Evolutionary conservation across 1,284 basidiomycete species (phyloP).

Genomic region (Pseudomicrostroma phylloplanum): DNA sequence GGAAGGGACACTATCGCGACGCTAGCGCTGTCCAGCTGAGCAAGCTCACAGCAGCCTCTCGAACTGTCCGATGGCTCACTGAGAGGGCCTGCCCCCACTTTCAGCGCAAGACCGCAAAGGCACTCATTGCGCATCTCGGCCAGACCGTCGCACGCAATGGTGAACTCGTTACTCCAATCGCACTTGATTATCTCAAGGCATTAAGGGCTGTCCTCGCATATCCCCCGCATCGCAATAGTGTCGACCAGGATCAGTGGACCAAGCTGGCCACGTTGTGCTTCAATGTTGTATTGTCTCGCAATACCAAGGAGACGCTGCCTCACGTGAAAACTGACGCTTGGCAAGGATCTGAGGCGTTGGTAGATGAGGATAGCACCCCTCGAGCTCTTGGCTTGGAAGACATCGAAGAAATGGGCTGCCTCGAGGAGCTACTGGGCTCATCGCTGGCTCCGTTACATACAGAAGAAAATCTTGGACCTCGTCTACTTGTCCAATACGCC

Average conservation of each 20-base stretch:
- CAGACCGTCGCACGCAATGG: constrained; percentile 61
- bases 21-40: constrained; percentile 54
- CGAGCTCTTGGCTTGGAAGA: constrained; percentile 22
- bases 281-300: constrained; percentile 31
- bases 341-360: background rate
- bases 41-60: constrained; percentile 62
- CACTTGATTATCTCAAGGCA: constrained; percentile 74
- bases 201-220: constrained; percentile 63
- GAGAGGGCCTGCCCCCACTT: constrained; percentile 60
- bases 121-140: constrained; percentile 64
- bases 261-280: constrained; percentile 66
- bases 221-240: constrained; percentile 69
- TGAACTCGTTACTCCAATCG: constrained; percentile 61
- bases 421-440: constrained; percentile 23
- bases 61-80: constrained; percentile 65
- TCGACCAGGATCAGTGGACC: constrained; percentile 66
- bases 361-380: background rate
- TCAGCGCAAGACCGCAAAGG: constrained; percentile 57
- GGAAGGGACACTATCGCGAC: constrained; percentile 54
- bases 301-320: constrained; percentile 13
- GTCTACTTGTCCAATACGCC: constrained; percentile 26
- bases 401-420: constrained; percentile 24
- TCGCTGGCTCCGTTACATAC: constrained; percentile 25
- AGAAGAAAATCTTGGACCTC: constrained; percentile 15
- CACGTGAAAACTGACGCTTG: background rate